Percentiles rank a stretch among this genome's conserved stretches.
These are phyloP conservation scores for Trichoderma atroviride DNA, from an alignment of 2,329 filamentous ascomycete genomes.

Conservation along the genomic window DNA sequence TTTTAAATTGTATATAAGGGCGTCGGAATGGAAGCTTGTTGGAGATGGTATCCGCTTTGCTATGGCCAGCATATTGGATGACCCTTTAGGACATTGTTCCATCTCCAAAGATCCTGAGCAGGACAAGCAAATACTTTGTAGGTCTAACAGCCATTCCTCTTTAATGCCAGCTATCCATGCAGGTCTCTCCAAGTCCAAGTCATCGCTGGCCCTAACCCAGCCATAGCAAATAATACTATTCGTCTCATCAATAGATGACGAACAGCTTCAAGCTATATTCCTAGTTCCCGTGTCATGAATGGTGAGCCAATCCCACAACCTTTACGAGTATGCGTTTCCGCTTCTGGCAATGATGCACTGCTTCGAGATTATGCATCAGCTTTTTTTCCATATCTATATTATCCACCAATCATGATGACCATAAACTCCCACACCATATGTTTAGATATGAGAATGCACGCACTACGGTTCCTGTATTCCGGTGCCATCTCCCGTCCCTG, in stretches of 20 bases:
- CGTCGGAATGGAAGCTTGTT: not conserved
- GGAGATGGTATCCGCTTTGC: not conserved
- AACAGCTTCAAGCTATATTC: not conserved
- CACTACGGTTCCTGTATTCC: not conserved
- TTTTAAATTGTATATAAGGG: not conserved
- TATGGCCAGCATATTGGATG: not conserved
- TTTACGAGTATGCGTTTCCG: not conserved
- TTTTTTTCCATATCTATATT: not conserved
- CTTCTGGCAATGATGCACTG: conserved; percentile 5
- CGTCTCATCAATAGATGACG: not conserved
- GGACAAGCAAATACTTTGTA: not conserved
- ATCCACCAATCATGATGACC: not conserved
- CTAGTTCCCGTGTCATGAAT: not conserved
- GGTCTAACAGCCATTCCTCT: not conserved
- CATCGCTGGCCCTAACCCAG: not conserved
- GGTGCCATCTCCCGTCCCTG: not conserved
- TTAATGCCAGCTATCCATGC: not conserved
- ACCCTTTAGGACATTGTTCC: not conserved
- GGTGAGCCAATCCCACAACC: not conserved
- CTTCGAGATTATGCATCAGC: not conserved
- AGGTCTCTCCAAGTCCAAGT: not conserved
- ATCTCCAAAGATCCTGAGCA: not conserved
- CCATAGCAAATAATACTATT: not conserved
- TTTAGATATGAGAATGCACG: not conserved
- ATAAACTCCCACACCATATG: not conserved